Evolutionary conservation across 805 yeast genomes (phyloP), one percentile per base, ranked within the genome.

Genomic region (Lipomyces sp.): DNA sequence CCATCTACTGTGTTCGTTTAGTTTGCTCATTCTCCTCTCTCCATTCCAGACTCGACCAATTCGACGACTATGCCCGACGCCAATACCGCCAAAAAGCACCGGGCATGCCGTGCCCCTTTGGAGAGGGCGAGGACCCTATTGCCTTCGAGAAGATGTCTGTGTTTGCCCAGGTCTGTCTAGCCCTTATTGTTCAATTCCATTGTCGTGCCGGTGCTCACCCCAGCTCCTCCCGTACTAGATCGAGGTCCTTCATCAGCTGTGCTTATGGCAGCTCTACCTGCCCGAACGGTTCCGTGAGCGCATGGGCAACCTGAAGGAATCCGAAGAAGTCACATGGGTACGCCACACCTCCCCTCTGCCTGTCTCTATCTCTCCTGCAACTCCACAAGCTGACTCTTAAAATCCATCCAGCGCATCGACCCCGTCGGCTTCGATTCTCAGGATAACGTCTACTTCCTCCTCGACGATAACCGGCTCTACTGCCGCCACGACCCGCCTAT

Each of bases 401-500:
- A 6, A 7, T 19, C 31, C 56, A 45, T 32, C 36, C 58, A 44
- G 61, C 57, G 70, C n/a, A 55, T 66, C 11, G 58, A 53, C 19
- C 68, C 68, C 4, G 59, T 64, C 16, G 70, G 70, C 29, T 60
- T 55, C 52, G 60, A 59, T 29, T 60, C 58, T 8, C 59, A 61
- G 8, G 56, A 51, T 31, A 64, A 63, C 32, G 34, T 58, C 7
- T 68, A 63, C 46, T 68, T 56, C 43, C 53, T 68, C 16, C 59
- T 68, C n/a, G 71, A 69, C 34, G 71, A 68, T 51, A 68, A 68
- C 32, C 55, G 71, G 18, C 53, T 68, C 3, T 68, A 68, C 45
- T 33, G 50, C 24, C 45, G 58, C 16, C 36, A 39, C 31, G 50
- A 48, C 18, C 46, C 49, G 2, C 50, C 45, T 8, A 42, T 42